Evolutionary conservation across 179 eudicot genomes (phyloP).

Genomic region (Silene vulgaris): DNA sequence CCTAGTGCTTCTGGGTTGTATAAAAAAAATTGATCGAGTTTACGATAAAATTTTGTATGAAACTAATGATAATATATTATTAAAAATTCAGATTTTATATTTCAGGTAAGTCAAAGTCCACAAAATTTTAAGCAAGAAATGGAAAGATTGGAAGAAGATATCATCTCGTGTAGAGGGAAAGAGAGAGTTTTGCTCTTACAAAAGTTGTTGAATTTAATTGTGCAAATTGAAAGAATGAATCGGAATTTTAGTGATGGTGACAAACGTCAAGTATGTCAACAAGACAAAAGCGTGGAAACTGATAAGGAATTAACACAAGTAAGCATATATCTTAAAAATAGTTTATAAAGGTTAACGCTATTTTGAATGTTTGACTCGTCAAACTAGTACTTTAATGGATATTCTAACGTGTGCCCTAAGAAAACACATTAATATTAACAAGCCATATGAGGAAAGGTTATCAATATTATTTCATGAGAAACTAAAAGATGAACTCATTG

Average conservation of each 20-base stretch:
- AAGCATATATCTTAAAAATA: neutral
- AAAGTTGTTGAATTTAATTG: constrained; percentile 56
- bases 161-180: constrained; percentile 53
- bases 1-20: no score
- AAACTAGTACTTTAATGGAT: no score
- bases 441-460: no score
- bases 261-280: constrained; percentile 19
- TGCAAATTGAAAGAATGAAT: constrained; percentile 38
- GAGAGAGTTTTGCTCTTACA: constrained; percentile 65
- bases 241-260: constrained; percentile 17
- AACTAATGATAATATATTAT: neutral
- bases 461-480: no score
- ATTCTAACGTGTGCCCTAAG: no score
- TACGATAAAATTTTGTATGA: neutral
- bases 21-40: no score
- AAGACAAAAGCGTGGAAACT: constrained; percentile 3
- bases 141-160: constrained; percentile 59
- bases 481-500: no score
- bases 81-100: neutral
- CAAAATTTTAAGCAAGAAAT: constrained; percentile 48
- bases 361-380: no score
- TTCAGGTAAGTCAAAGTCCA: constrained; percentile 45
- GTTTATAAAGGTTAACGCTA: no score
- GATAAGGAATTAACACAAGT: constrained; percentile 32
- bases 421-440: no score